Percentiles rank a stretch among this genome's conserved stretches.
phyloP scores from a whole-genome alignment of 768 basidiomycete species.

The Exidia glandulosa region DNA sequence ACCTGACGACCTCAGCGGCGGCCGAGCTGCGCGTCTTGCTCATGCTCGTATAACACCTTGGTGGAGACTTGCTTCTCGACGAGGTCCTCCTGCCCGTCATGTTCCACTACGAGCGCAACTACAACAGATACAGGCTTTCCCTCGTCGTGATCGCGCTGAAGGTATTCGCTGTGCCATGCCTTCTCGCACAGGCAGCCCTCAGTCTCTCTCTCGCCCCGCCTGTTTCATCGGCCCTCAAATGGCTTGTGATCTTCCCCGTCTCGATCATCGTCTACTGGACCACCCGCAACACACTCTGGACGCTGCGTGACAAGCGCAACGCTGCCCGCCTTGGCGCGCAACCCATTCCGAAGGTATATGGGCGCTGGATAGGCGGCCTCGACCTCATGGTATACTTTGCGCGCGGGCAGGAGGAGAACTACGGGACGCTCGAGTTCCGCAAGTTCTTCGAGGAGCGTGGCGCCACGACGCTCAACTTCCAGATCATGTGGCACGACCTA shows the following conservation, averaged over 20 bases:
- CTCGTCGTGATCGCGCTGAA: neutral
- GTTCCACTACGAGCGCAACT: neutral
- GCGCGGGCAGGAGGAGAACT: conserved; percentile 44
- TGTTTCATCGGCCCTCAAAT: neutral
- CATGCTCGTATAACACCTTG: too few relatives aligned
- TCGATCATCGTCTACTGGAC: neutral
- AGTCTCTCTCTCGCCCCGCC: neutral
- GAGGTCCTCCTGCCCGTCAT: neutral
- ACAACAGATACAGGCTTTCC: neutral
- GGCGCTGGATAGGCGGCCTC: conserved; percentile 71
- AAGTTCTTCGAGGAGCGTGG: conserved; percentile 59
- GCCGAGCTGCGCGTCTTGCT: conserved; percentile 45
- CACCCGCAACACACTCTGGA: neutral
- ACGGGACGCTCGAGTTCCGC: conserved; percentile 53
- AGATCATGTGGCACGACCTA: conserved; percentile 62
- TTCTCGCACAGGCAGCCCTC: neutral
- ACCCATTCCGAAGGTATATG: conserved; percentile 45
- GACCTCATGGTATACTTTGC: conserved; percentile 52
- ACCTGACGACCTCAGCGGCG: conserved; percentile 17
- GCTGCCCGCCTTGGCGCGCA: conserved; percentile 21
- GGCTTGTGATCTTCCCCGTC: neutral
- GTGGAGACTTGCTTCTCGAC: too few relatives aligned
- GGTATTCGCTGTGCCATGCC: neutral
- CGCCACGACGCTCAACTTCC: conserved; percentile 56
- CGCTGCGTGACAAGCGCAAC: neutral